These are phyloP conservation scores for Calvatia gigantea DNA, from an alignment of 768 basidiomycete species.

Conservation along the genomic window DNA sequence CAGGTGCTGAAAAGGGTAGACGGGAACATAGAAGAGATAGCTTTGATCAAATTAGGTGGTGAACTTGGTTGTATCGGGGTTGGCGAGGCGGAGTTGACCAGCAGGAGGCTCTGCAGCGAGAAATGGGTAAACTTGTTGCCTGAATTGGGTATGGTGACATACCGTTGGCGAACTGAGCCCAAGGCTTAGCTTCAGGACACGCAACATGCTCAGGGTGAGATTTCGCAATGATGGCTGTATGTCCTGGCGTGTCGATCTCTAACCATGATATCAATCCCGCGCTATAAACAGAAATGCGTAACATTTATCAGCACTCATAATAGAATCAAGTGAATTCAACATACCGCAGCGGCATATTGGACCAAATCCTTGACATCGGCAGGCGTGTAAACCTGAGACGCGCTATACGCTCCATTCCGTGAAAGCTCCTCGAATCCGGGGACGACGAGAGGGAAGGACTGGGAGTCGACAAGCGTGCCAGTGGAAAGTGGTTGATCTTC, in stretches of 20 bases:
- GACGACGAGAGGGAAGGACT: slow-evolving; percentile 74
- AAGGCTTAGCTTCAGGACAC: slow-evolving; percentile 57
- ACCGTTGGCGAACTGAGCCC: slow-evolving; percentile 58
- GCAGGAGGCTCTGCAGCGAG: slow-evolving; percentile 64
- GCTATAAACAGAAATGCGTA: slow-evolving; percentile 28
- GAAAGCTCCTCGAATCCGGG: slow-evolving; percentile 59
- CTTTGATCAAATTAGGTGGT: slow-evolving; percentile 48
- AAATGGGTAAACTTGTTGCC: background rate
- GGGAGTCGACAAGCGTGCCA: slow-evolving; percentile 86
- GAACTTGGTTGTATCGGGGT: slow-evolving; percentile 56
- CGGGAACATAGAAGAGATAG: slow-evolving; percentile 47
- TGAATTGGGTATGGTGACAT: background rate
- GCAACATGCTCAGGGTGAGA: slow-evolving; percentile 76
- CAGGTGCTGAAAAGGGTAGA: slow-evolving; percentile 69
- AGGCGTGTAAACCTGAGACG: slow-evolving; percentile 49
- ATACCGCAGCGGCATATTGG: slow-evolving; percentile 64
- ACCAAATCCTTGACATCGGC: slow-evolving; percentile 58
- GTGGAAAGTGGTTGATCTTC: slow-evolving; percentile 78
- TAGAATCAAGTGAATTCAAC: slow-evolving; percentile 20
- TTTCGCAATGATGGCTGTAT: slow-evolving; percentile 64
- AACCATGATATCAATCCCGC: slow-evolving; percentile 71
- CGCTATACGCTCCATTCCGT: slow-evolving; percentile 67
- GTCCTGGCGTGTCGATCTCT: slow-evolving; percentile 87
- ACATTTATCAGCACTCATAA: background rate
- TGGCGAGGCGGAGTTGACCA: slow-evolving; percentile 76